These are phyloP conservation scores for Exophiala mesophila DNA, from an alignment of 2,329 filamentous ascomycete genomes.

Conservation along the genomic window DNA sequence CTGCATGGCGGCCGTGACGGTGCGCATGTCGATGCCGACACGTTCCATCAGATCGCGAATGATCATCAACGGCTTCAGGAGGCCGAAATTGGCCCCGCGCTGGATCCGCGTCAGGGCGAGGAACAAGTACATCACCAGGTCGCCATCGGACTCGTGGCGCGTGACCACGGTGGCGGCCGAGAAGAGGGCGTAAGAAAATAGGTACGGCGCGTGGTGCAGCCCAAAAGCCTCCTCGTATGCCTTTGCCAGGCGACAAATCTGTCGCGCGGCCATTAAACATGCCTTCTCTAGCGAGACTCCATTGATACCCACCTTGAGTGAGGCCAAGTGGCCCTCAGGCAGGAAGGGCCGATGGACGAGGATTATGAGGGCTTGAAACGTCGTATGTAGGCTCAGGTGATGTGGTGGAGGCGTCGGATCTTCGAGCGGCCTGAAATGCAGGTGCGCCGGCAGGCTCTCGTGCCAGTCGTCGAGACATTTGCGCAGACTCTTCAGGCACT, in stretches of 20 bases:
- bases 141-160: slow-evolving; percentile 1
- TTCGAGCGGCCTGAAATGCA: not conserved
- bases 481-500: not conserved
- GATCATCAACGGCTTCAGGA: slow-evolving; percentile 35
- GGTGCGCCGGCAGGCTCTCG: slow-evolving; percentile 1
- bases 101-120: slow-evolving; percentile 24
- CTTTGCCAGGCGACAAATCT: slow-evolving; percentile 9
- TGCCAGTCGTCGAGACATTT: not conserved
- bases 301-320: not conserved
- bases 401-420: not conserved
- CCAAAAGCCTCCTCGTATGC: slow-evolving; percentile 21
- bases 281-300: not conserved
- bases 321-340: not conserved
- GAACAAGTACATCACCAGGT: slow-evolving; percentile 33
- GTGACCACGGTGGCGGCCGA: slow-evolving; percentile 23
- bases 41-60: slow-evolving; percentile 29
- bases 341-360: not conserved
- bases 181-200: slow-evolving; percentile 21
- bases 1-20: too few relatives aligned
- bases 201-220: slow-evolving; percentile 18
- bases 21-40: not conserved
- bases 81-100: slow-evolving; percentile 36
- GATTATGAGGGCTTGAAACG: not conserved
- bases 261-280: not conserved
- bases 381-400: not conserved